Conservation (phyloP, 2,329 filamentous ascomycete genomes). For the Hymenoscyphus albidus region DNA sequence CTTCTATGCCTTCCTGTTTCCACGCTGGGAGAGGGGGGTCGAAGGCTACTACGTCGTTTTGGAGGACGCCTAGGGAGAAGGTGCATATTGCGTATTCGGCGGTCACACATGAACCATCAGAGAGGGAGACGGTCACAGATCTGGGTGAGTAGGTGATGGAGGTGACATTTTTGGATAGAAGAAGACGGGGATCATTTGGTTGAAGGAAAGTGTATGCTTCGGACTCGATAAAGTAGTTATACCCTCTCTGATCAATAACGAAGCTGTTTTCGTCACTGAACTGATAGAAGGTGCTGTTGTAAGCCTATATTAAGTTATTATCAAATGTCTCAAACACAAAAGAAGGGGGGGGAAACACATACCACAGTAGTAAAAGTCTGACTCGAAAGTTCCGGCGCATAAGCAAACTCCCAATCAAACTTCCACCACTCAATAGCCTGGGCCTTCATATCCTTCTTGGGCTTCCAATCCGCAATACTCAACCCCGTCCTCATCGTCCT, state of each 20-base stretch:
- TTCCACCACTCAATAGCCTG: conserved; percentile 61
- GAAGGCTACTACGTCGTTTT: conserved; percentile 57
- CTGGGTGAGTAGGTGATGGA: conserved; percentile 49
- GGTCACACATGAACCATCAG: conserved; percentile 50
- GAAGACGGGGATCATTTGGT: conserved; percentile 51
- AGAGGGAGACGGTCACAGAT: conserved; percentile 49
- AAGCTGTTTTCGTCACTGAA: conserved; percentile 60
- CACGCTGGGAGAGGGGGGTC: conserved; percentile 55
- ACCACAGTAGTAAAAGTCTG: conserved; percentile 28
- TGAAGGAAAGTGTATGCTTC: conserved; percentile 56
- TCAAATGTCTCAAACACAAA: neutral
- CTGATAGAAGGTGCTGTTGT: conserved; percentile 60
- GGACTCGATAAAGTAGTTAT: conserved; percentile 52
- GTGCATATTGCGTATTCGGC: conserved; percentile 63
- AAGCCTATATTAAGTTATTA: conserved; percentile 21
- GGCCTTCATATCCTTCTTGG: conserved; percentile 49
- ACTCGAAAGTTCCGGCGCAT: conserved; percentile 40
- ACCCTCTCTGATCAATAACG: conserved; percentile 59
- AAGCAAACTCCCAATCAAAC: conserved; percentile 57
- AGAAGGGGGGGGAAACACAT: conserved; percentile 1
- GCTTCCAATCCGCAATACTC: conserved; percentile 59
- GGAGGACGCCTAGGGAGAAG: conserved; percentile 65
- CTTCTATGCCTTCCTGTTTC: conserved; percentile 61
- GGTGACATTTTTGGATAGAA: conserved; percentile 55
- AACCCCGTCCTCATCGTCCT: conserved; percentile 56